These are phyloP conservation scores for Stereocaulon alpinum DNA, from an alignment of 495 filamentous ascomycete genomes.

Conservation along the genomic window DNA sequence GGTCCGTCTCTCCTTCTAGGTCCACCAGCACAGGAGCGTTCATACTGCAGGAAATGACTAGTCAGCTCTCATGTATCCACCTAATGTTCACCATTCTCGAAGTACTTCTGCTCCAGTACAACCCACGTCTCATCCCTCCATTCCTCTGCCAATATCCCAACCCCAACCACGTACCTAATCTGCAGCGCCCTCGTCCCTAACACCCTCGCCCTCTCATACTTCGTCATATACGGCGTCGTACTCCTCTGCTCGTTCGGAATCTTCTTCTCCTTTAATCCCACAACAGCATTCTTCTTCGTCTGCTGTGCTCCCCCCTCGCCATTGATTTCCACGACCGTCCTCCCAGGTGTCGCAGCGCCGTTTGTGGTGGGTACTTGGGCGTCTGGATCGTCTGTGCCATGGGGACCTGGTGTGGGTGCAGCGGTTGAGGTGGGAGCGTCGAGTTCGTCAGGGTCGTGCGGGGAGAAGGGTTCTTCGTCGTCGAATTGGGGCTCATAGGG, in stretches of 20 bases:
- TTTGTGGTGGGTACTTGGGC: conserved; percentile 24
- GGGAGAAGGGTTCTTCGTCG: conserved; percentile 53
- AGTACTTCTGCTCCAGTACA: not conserved
- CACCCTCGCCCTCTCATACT: conserved; percentile 91
- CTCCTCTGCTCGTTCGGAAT: conserved; percentile 78
- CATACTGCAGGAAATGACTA: conserved; percentile 45
- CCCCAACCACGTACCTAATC: conserved; percentile 63
- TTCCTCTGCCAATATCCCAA: conserved; percentile 2
- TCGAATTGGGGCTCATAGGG: conserved; percentile 53
- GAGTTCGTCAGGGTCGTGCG: conserved; percentile 46
- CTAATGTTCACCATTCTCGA: not conserved
- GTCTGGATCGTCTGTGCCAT: conserved; percentile 47
- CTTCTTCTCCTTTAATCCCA: conserved; percentile 73
- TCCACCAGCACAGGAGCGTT: conserved; percentile 96
- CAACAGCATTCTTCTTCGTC: conserved; percentile 39
- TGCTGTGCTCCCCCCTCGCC: conserved; percentile 35
- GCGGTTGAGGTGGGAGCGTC: conserved; percentile 37
- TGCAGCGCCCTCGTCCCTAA: conserved; percentile 87
- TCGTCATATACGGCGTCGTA: conserved; percentile 98
- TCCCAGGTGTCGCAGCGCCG: conserved; percentile 27
- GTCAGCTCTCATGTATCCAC: conserved; percentile 6
- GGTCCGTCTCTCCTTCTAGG: conserved; percentile 94
- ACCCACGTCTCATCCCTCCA: not conserved
- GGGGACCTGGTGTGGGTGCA: conserved; percentile 31
- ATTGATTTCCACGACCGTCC: conserved; percentile 38